These are phyloP conservation scores for Coemansia sp. DNA, from an alignment of 192 early-diverging fungal genomes.

Conservation along the genomic window DNA sequence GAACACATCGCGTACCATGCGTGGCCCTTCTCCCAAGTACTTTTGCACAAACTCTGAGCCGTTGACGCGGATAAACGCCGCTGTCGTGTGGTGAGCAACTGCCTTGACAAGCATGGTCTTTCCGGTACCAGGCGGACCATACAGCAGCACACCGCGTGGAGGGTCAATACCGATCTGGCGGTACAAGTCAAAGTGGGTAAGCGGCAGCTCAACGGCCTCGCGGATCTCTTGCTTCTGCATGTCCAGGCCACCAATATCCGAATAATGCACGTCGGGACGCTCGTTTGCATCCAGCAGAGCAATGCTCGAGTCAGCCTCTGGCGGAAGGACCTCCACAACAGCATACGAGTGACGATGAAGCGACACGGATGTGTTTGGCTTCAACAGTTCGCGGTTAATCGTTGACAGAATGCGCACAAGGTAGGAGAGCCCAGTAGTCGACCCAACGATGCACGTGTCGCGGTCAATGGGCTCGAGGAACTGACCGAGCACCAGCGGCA, in stretches of 20 bases:
- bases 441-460: slow-evolving; percentile 92
- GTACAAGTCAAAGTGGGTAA: slow-evolving; percentile 98
- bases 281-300: slow-evolving; percentile 79
- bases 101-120: slow-evolving; percentile 99
- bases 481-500: slow-evolving; percentile 98
- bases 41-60: slow-evolving; percentile 99
- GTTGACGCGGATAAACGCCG: slow-evolving; percentile 94
- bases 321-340: slow-evolving; percentile 94
- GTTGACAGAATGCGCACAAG: slow-evolving; percentile 95
- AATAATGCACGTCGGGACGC: slow-evolving; percentile 77
- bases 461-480: slow-evolving; percentile 97
- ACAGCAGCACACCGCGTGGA: slow-evolving; percentile 96
- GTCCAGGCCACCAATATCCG: slow-evolving; percentile 84
- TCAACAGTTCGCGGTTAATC: slow-evolving; percentile 95
- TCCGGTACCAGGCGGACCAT: slow-evolving; percentile 98
- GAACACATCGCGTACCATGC: slow-evolving; percentile 98
- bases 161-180: slow-evolving; percentile 99
- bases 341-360: slow-evolving; percentile 97
- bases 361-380: slow-evolving; percentile 91
- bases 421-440: slow-evolving; percentile 89
- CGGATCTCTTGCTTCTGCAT: slow-evolving; percentile 92
- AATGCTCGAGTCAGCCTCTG: slow-evolving; percentile 92
- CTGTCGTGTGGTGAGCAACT: slow-evolving; percentile 97
- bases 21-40: slow-evolving; percentile 96
- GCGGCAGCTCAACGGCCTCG: slow-evolving; percentile 96